Evolutionary conservation across 805 yeast species (phyloP).

Genomic region (Metschnikowia proteae): DNA sequence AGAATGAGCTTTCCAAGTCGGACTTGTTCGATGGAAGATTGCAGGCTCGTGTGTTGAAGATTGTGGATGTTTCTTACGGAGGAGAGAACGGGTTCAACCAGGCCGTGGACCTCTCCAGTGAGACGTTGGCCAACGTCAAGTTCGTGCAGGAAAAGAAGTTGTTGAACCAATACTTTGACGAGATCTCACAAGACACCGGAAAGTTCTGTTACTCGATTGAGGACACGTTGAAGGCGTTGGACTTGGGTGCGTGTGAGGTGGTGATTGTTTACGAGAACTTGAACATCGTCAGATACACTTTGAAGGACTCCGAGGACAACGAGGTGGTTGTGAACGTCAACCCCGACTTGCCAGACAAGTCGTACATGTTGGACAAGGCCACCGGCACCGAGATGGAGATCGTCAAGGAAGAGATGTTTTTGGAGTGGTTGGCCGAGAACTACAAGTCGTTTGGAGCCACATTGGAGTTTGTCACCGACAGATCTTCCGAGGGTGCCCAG

Average conservation of each 20-base stretch:
- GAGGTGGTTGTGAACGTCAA: conserved; percentile 69
- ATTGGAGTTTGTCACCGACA: conserved; percentile 93
- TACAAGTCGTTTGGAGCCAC: conserved; percentile 93
- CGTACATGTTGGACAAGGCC: conserved; percentile 71
- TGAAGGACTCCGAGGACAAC: conserved; percentile 78
- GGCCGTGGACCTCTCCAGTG: conserved; percentile 97
- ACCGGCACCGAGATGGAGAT: conserved; percentile 93
- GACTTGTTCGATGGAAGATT: conserved; percentile 92
- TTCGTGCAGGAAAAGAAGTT: conserved; percentile 98
- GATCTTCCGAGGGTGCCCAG: conserved; percentile 98
- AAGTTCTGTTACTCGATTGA: conserved; percentile 96
- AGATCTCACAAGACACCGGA: conserved; percentile 96
- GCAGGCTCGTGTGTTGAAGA: conserved; percentile 78
- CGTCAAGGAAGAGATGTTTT: conserved; percentile 74
- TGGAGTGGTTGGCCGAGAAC: conserved; percentile 98
- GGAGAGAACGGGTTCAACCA: conserved; percentile 99
- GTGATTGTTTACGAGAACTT: conserved; percentile 91
- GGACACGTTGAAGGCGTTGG: conserved; percentile 94
- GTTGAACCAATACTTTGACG: conserved; percentile 88
- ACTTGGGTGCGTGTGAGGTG: conserved; percentile 92
- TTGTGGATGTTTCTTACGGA: conserved; percentile 97
- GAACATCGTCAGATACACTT: conserved; percentile 76
- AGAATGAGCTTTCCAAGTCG: conserved; percentile 86
- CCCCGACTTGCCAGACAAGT: conserved; percentile 71
- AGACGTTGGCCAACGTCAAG: conserved; percentile 93